phyloP scores from a whole-genome alignment of 2,329 filamentous ascomycete species.

The Aspergillus floridensis region DNA sequence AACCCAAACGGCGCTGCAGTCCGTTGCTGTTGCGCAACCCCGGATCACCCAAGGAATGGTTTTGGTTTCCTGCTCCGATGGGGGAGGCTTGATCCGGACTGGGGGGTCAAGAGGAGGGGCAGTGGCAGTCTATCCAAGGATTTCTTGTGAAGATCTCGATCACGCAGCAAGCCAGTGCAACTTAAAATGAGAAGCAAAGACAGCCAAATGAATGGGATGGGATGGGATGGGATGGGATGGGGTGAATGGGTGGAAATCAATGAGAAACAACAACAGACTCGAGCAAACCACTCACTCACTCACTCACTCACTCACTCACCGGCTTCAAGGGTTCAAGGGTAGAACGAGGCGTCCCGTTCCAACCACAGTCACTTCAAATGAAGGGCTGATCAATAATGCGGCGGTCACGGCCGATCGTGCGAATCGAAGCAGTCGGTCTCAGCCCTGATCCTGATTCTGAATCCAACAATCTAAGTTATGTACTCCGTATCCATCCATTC shows the following conservation, averaged over 20 bases:
- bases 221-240: not conserved
- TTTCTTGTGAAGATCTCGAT: not conserved
- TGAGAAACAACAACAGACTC: not conserved
- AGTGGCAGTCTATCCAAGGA: not conserved
- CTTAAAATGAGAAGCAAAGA: not conserved
- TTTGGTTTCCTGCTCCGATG: not conserved
- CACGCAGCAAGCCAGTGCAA: not conserved
- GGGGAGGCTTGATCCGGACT: too few species aligned
- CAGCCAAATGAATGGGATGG: not conserved
- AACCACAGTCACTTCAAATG: not conserved
- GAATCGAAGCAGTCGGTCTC: not conserved
- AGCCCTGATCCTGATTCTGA: not conserved
- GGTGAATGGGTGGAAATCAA: not conserved
- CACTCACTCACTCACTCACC: not conserved
- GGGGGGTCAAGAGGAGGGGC: not conserved
- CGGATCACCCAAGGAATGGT: not conserved
- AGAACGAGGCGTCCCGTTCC: not conserved
- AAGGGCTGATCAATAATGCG: not conserved
- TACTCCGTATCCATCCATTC: not conserved
- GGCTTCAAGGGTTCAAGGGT: not conserved
- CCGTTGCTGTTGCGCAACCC: slow-evolving; percentile 13
- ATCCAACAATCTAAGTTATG: too few species aligned
- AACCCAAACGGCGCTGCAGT: slow-evolving; percentile 13
- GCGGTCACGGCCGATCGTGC: not conserved
- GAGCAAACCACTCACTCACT: not conserved